phyloP scores from a whole-genome alignment of 768 basidiomycete species.

The Tulasnella sp. region DNA sequence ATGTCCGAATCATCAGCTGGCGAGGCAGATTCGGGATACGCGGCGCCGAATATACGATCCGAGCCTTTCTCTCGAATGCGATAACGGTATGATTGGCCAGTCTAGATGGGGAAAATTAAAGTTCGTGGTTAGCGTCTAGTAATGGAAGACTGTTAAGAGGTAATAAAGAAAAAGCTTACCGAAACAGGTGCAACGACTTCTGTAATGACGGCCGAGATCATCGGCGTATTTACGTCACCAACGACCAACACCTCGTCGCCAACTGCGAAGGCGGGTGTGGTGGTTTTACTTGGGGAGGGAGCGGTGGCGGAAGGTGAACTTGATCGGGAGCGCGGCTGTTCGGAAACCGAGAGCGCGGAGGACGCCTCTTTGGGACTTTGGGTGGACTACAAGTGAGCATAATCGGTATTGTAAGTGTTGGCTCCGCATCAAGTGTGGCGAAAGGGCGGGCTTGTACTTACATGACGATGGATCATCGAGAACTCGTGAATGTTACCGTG shows the following conservation, averaged over 20 bases:
- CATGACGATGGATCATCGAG: background rate
- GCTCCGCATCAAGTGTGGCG: background rate
- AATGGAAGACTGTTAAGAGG: background rate
- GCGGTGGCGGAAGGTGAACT: background rate
- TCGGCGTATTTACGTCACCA: background rate
- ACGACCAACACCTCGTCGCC: background rate
- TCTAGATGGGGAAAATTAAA: background rate
- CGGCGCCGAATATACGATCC: background rate
- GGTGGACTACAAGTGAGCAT: background rate
- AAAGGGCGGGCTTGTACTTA: background rate
- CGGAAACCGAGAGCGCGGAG: background rate
- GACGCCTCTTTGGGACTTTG: background rate
- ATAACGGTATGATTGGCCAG: background rate
- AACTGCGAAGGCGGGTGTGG: background rate
- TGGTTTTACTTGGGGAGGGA: background rate
- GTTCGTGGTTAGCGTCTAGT: background rate
- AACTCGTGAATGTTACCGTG: background rate
- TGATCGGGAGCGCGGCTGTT: background rate
- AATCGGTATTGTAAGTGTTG: background rate
- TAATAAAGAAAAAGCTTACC: background rate
- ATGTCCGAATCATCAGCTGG: background rate
- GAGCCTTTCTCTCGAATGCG: background rate
- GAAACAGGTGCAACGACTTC: background rate
- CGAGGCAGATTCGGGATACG: background rate
- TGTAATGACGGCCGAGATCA: background rate